Evolutionary conservation across 345 rosid species (phyloP), one percentile per base, ranked within the genome.

Genomic region (Physaria fendleri): DNA sequence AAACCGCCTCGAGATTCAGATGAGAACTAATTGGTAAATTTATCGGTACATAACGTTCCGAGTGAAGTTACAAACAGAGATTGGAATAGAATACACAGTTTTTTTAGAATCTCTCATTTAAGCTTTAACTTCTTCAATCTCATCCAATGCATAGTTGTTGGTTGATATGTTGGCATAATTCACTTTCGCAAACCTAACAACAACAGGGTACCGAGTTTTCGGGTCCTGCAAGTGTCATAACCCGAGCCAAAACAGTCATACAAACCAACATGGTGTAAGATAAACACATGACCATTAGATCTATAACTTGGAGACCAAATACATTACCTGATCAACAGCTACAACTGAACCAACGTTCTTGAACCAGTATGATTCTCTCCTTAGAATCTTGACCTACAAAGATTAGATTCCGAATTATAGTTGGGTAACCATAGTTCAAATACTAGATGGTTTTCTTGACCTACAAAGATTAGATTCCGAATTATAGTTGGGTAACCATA

Each of bases 301-400:
- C 11, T 3, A 21, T 32, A 2, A 3, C n/a, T 2, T 29, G 6
- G 45, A 24, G 16, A 42, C 28, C 24, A 15, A 25, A 45, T 46
- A 17, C 2, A n/a, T 24, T 39, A 84, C 96, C 96, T 82, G 95
- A 77, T 91, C 91, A 57, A 90, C 95, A 6, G 95, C 88, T 12
- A 90, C 95, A 32, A 90, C 95, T 35, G 91, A 87, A 27, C 95
- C 97, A 51, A 64, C 59, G 66, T 79, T 84, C 17, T 90, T 90
- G 85, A 67, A 90, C 97, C 95, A 90, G 76, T 90, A 87, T 8
- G 97, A 90, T 66, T 90, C 97, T 77, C 69, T 85, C 81, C 94
- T 83, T 17, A 87, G 82, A 74, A 90, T 90, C 84, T 90, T 90
- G 49, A 90, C 97, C 95, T 90, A 79, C 5, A 6, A 25, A 25